Evolutionary conservation across 805 yeast species (phyloP).

Genomic region (Ogataea dorogensis): DNA sequence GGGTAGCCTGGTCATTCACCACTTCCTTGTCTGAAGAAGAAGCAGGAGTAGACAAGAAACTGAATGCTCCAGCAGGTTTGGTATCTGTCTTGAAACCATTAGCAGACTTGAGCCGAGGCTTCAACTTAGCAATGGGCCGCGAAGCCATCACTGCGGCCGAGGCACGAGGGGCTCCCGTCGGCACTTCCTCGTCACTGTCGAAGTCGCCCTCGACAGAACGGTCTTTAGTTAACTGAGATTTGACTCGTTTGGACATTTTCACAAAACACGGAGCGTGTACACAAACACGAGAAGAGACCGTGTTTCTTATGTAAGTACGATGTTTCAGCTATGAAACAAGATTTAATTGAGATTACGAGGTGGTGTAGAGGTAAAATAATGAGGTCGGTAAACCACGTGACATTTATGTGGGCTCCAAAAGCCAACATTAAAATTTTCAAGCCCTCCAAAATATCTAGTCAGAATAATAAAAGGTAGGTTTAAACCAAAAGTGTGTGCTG

Average conservation of each 20-base stretch:
- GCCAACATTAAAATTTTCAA: conserved; percentile 11
- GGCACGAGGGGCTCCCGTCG: conserved; percentile 44
- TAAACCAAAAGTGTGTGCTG: conserved; percentile 19
- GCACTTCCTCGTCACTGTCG: conserved; percentile 38
- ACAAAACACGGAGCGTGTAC: conserved; percentile 11
- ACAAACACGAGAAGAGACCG: conserved; percentile 12
- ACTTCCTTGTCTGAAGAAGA: conserved; percentile 2
- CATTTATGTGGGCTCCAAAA: conserved; percentile 2
- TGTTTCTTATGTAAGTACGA: conserved; percentile 8
- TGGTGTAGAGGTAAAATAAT: too few relatives aligned
- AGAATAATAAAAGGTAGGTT: conserved; percentile 11
- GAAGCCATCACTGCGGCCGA: conserved; percentile 60
- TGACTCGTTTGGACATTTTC: conserved; percentile 53
- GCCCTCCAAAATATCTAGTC: too few relatives aligned
- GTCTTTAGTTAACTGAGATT: conserved; percentile 58
- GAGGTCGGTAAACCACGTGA: too few relatives aligned
- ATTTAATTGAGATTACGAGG: too few relatives aligned
- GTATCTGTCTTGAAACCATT: conserved; percentile 11
- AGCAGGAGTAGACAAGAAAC: conserved; percentile 9
- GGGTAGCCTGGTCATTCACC: conserved; percentile 37
- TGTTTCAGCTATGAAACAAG: conserved; percentile 11
- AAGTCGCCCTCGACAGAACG: conserved; percentile 27
- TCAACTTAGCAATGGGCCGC: conserved; percentile 67
- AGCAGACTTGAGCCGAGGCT: conserved; percentile 33
- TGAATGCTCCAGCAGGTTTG: conserved; percentile 15